Evolutionary conservation across 2,329 filamentous ascomycete species (phyloP).

Genomic region (Chaetothyriales sp.): DNA sequence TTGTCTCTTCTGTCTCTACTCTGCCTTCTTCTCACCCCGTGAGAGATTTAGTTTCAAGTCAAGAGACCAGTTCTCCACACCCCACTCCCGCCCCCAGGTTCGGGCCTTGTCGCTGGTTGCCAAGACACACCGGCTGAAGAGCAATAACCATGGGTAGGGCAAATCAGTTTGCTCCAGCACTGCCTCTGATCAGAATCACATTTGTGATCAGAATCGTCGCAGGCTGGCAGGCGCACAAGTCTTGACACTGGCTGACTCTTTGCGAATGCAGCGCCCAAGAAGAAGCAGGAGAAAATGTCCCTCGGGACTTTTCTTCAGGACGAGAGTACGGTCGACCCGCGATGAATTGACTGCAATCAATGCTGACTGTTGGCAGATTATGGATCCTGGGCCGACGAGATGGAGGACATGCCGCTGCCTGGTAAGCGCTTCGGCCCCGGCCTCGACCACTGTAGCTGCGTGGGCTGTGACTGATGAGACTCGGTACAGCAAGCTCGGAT

Average conservation of each 20-base stretch:
- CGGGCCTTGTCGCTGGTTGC: not conserved
- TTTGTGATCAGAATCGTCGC: not conserved
- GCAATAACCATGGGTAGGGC: not conserved
- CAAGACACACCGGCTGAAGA: not conserved
- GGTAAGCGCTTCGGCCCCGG: slow-evolving; percentile 34
- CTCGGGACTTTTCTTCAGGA: slow-evolving; percentile 91
- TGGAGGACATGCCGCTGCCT: slow-evolving; percentile 68
- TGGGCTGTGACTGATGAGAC: not conserved
- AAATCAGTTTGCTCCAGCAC: not conserved
- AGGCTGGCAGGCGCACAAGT: slow-evolving; percentile 12
- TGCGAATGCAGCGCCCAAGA: slow-evolving; percentile 58
- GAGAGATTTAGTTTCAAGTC: not conserved
- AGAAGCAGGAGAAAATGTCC: slow-evolving; percentile 92
- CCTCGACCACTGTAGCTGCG: not conserved
- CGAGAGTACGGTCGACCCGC: slow-evolving; percentile 50
- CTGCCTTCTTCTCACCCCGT: not conserved
- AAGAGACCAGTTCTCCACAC: not conserved
- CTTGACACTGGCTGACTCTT: slow-evolving; percentile 4
- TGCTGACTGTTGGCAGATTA: slow-evolving; percentile 37
- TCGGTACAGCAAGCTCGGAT: slow-evolving; percentile 22
- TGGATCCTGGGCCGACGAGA: slow-evolving; percentile 97
- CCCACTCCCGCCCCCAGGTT: not conserved
- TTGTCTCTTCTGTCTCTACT: not conserved
- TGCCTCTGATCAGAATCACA: not conserved
- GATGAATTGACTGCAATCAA: slow-evolving; percentile 4